Conservation (phyloP, 805 yeast genomes). For the Teunomyces lycoperdinae region DNA sequence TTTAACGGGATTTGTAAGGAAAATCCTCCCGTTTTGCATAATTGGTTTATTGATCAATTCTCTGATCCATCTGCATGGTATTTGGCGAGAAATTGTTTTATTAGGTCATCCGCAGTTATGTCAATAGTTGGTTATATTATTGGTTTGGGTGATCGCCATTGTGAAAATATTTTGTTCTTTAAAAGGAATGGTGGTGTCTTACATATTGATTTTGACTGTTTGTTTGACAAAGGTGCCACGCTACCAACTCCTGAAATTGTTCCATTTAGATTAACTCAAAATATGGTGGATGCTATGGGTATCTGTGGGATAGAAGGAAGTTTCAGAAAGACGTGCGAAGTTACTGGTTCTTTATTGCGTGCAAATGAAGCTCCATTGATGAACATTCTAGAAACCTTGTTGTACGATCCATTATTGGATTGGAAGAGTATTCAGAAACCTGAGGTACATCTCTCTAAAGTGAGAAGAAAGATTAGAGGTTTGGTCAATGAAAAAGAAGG, state of each 20-base stretch:
- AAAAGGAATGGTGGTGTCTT: conserved; percentile 73
- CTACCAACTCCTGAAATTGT: conserved; percentile 84
- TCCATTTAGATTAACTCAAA: conserved; percentile 88
- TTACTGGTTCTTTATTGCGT: conserved; percentile 69
- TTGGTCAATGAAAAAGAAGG: conserved; percentile 75
- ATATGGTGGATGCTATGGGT: conserved; percentile 87
- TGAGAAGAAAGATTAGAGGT: conserved; percentile 81
- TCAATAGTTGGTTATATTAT: conserved; percentile 92
- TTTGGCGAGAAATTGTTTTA: conserved; percentile 66
- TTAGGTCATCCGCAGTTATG: conserved; percentile 90
- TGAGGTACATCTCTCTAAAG: conserved; percentile 65
- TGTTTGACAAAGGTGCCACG: conserved; percentile 82
- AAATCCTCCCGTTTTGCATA: conserved; percentile 70
- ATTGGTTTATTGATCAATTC: conserved; percentile 86
- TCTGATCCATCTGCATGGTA: conserved; percentile 92
- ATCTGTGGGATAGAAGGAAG: conserved; percentile 87
- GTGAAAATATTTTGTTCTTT: conserved; percentile 81
- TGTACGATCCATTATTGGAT: conserved; percentile 89
- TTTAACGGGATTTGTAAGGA: conserved; percentile 27
- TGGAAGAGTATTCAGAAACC: conserved; percentile 58
- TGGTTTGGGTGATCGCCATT: conserved; percentile 95
- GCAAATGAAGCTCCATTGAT: conserved; percentile 78
- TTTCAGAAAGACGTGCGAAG: conserved; percentile 82
- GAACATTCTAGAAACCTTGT: conserved; percentile 87
- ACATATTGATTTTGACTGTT: conserved; percentile 96